Conservation (phyloP, 2,329 filamentous ascomycete genomes). For the Eutypa lata region DNA sequence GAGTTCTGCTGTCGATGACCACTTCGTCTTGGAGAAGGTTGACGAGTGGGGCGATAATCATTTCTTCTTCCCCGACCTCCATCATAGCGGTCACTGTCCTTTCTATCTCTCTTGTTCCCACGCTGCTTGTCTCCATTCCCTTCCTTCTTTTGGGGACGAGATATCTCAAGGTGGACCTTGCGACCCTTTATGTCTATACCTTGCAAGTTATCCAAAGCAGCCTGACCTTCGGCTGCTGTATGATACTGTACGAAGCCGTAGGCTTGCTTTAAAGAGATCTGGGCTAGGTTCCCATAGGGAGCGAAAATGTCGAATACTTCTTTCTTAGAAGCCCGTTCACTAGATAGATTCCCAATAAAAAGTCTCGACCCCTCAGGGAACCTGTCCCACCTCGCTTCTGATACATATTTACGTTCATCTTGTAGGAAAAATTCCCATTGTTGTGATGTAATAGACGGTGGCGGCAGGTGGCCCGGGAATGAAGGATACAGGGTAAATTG, state of each 20-base stretch:
- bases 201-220: conserved; percentile 75
- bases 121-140: conserved; percentile 65
- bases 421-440: conserved; percentile 70
- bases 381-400: conserved; percentile 76
- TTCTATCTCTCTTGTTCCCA: conserved; percentile 37
- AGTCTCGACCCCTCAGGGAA: conserved; percentile 75
- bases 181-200: conserved; percentile 81
- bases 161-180: conserved; percentile 90
- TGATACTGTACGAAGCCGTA: conserved; percentile 97
- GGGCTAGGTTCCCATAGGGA: conserved; percentile 79
- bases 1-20: conserved; percentile 33
- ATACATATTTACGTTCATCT: conserved; percentile 72
- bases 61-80: conserved; percentile 20
- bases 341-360: conserved; percentile 88
- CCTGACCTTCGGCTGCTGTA: conserved; percentile 67
- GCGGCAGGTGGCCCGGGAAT: conserved; percentile 6
- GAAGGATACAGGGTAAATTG: conserved; percentile 12
- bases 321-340: conserved; percentile 87
- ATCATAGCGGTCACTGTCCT: conserved; percentile 43
- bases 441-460: conserved; percentile 30
- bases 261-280: conserved; percentile 94
- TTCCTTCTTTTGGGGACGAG: conserved; percentile 79
- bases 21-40: conserved; percentile 23
- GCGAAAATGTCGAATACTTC: conserved; percentile 93
- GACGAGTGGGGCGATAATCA: conserved; percentile 22